Evolutionary conservation across 2,329 filamentous ascomycete species (phyloP).

Genomic region (Nemania diffusa): DNA sequence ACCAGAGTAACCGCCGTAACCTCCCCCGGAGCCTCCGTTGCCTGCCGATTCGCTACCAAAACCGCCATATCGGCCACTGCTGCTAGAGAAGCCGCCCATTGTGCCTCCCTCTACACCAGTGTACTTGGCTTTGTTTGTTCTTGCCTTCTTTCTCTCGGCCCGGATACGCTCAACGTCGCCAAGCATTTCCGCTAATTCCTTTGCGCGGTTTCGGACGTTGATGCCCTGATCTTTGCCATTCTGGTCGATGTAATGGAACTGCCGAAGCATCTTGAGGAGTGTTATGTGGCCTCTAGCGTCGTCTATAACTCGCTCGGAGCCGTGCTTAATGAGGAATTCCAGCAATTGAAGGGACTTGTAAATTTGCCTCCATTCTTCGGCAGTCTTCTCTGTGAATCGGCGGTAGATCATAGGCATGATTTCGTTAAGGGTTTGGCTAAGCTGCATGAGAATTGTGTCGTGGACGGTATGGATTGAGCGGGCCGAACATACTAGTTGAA

Average conservation of each 20-base stretch:
- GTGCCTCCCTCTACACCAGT: constrained; percentile 88
- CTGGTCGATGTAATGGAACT: constrained; percentile 95
- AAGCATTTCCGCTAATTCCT: constrained; percentile 93
- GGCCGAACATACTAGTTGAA: constrained; percentile 86
- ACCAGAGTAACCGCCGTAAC: constrained; percentile 70
- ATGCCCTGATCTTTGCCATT: constrained; percentile 99
- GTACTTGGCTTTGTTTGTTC: constrained; percentile 92
- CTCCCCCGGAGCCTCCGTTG: constrained; percentile 67
- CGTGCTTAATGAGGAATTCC: constrained; percentile 97
- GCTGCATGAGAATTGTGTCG: constrained; percentile 18
- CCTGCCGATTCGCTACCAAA: constrained; percentile 89
- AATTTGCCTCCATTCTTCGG: constrained; percentile 98
- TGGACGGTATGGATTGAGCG: neutral
- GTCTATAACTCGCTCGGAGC: constrained; percentile 96
- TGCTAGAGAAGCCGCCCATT: constrained; percentile 67
- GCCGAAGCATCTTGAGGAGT: constrained; percentile 95
- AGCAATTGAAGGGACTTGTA: constrained; percentile 98
- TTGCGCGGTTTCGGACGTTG: constrained; percentile 95
- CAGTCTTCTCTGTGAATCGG: constrained; percentile 96
- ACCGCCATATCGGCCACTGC: constrained; percentile 77
- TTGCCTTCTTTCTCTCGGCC: constrained; percentile 86
- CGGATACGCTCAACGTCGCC: constrained; percentile 90
- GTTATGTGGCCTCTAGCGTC: constrained; percentile 95
- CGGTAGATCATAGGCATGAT: constrained; percentile 99
- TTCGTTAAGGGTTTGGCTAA: constrained; percentile 93